A percentile compares a stretch with the other conserved stretches of the same genome.
These are phyloP conservation scores for Candida oleophila DNA, from an alignment of 805 yeast species.

Conservation along the genomic window DNA sequence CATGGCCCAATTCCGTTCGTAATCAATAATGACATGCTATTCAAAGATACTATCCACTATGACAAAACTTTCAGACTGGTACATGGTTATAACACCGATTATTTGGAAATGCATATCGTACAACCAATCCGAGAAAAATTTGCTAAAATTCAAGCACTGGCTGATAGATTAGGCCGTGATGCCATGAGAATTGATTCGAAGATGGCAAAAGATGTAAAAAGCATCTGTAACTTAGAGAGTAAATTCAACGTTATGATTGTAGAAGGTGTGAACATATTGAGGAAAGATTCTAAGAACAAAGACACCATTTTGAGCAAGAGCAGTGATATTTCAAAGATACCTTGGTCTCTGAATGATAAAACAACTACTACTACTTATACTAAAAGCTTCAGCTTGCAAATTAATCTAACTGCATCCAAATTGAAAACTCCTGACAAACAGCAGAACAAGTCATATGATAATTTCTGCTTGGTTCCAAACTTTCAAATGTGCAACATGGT, in stretches of 20 bases:
- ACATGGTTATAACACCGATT: conserved; percentile 19
- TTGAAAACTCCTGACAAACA: conserved; percentile 13
- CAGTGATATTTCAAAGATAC: background rate
- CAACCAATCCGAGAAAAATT: conserved; percentile 20
- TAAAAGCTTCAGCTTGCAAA: conserved; percentile 12
- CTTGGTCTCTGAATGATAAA: background rate
- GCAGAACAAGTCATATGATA: conserved; percentile 17
- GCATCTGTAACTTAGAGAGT: conserved; percentile 24
- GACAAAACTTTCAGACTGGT: conserved; percentile 15
- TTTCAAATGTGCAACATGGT: conserved; percentile 36
- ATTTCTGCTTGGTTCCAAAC: conserved; percentile 33
- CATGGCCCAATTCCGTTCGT: conserved; percentile 16
- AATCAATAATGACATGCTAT: conserved; percentile 17
- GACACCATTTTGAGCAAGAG: background rate
- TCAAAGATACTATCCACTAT: conserved; percentile 8
- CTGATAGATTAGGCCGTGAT: conserved; percentile 20
- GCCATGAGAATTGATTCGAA: conserved; percentile 27
- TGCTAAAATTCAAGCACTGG: conserved; percentile 16
- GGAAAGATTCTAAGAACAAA: background rate
- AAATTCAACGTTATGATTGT: conserved; percentile 10
- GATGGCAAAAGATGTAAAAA: conserved; percentile 27
- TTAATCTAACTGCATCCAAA: conserved; percentile 15
- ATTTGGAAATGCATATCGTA: conserved; percentile 21
- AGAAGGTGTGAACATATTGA: background rate
- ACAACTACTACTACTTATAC: conserved; percentile 8